A percentile compares a stretch with the other conserved stretches of the same genome.
Conservation (phyloP, 768 basidiomycete genomes). For the Atractiella rhizophila region DNA sequence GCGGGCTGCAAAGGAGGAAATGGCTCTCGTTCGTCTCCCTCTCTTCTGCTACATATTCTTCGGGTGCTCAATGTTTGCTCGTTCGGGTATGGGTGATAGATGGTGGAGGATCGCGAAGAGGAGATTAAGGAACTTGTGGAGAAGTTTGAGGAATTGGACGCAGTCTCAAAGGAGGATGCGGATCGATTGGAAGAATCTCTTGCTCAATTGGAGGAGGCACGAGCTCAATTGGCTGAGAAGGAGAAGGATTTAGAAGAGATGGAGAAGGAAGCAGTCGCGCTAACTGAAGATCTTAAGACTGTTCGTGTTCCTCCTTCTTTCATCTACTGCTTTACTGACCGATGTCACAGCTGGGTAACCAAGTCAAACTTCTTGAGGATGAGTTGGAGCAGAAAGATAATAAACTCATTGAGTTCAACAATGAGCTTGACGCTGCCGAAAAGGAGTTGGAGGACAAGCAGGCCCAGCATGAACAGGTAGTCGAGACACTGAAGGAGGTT, state of each 20-base stretch:
- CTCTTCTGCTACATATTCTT: not conserved
- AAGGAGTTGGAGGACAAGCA: conserved; percentile 31
- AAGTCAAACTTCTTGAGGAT: conserved; percentile 61
- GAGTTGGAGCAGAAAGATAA: conserved; percentile 35
- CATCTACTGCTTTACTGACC: not conserved
- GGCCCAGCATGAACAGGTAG: conserved; percentile 43
- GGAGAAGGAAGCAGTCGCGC: conserved; percentile 12
- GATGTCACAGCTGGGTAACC: conserved; percentile 29
- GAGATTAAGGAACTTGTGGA: conserved; percentile 10
- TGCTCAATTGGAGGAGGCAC: conserved; percentile 18
- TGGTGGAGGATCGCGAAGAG: conserved; percentile 10
- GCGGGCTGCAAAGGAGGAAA: conserved; percentile 49
- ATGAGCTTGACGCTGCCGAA: conserved; percentile 28
- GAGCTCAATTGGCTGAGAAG: conserved; percentile 57
- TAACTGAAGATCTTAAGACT: conserved; percentile 16
- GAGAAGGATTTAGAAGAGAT: conserved; percentile 56
- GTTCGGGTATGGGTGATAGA: too few relatives aligned
- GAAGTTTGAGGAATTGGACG: conserved; percentile 10
- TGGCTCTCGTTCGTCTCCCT: conserved; percentile 33
- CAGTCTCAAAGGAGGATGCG: conserved; percentile 1
- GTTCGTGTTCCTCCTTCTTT: not conserved
- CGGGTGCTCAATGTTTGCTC: not conserved
- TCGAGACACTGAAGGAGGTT: conserved; percentile 57
- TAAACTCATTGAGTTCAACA: conserved; percentile 25
- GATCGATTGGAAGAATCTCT: conserved; percentile 21